Conservation (phyloP, 495 filamentous ascomycete genomes). For the Hypoxylon trugodes region DNA sequence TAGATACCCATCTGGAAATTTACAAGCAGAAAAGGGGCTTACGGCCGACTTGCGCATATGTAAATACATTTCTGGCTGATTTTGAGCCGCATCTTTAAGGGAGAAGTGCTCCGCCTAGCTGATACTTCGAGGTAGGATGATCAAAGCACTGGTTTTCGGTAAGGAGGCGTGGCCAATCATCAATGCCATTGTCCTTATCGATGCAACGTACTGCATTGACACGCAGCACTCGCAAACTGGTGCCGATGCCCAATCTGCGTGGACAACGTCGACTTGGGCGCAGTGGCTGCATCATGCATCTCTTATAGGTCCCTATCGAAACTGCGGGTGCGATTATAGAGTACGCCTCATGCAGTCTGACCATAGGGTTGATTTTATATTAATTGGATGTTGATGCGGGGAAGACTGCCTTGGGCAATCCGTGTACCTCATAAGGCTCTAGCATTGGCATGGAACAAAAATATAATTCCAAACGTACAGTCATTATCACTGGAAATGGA, state of each 20-base stretch:
- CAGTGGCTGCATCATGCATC: not conserved
- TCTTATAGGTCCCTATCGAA: not conserved
- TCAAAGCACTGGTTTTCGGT: not conserved
- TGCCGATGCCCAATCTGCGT: too few species aligned
- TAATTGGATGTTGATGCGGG: too few species aligned
- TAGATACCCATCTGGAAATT: too few species aligned
- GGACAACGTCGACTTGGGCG: too few species aligned
- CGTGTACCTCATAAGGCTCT: not conserved
- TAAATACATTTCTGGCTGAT: too few species aligned
- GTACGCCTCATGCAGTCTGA: not conserved
- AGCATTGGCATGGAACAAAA: not conserved
- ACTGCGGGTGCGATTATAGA: not conserved
- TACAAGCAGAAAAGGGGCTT: too few species aligned
- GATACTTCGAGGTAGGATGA: too few species aligned
- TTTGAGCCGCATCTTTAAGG: too few species aligned
- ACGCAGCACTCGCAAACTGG: not conserved
- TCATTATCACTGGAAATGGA: too few species aligned
- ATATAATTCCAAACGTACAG: not conserved
- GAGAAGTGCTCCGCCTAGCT: too few species aligned
- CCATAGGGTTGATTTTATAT: not conserved
- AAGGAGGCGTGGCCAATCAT: not conserved
- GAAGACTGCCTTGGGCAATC: not conserved
- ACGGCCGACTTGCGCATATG: too few species aligned
- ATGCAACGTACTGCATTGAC: not conserved
- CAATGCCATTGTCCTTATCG: not conserved